phyloP scores from a whole-genome alignment of 495 filamentous ascomycete species.

The Penicillium samsonianum region DNA sequence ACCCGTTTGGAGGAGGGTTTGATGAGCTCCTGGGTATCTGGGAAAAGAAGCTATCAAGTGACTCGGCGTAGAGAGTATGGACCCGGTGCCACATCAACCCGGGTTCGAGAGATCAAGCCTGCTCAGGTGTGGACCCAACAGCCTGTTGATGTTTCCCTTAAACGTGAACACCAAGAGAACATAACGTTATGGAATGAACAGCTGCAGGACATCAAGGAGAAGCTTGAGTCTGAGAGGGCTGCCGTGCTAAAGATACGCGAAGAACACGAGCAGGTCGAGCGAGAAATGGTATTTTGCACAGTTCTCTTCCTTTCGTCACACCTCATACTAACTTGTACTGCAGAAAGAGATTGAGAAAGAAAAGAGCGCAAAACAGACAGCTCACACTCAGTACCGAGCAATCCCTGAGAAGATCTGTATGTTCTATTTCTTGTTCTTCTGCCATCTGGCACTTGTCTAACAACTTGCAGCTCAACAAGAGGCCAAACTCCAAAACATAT shows the following conservation, averaged over 20 bases:
- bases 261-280: conserved; percentile 15
- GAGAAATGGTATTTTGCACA: conserved; percentile 42
- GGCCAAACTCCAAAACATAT: conserved; percentile 44
- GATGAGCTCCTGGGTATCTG: conserved; percentile 64
- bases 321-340: conserved; percentile 20
- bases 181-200: conserved; percentile 48
- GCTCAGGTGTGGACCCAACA: conserved; percentile 75
- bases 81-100: conserved; percentile 63
- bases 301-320: background rate
- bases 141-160: conserved; percentile 65
- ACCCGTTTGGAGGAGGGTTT: conserved; percentile 53
- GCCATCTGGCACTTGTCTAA: conserved; percentile 17
- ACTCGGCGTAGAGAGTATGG: conserved; percentile 74
- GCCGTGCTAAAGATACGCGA: conserved; percentile 45
- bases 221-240: conserved; percentile 32
- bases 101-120: conserved; percentile 51
- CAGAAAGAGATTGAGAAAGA: conserved; percentile 52
- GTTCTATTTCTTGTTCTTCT: conserved; percentile 11
- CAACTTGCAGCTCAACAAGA: conserved; percentile 52
- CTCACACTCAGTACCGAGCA: conserved; percentile 58
- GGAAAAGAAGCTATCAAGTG: conserved; percentile 58
- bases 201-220: conserved; percentile 36
- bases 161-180: conserved; percentile 47
- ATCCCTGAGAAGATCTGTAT: conserved; percentile 72
- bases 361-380: conserved; percentile 60